phyloP scores from a whole-genome alignment of 2,329 filamentous ascomycete species.

The Botrytis sinoallii region DNA sequence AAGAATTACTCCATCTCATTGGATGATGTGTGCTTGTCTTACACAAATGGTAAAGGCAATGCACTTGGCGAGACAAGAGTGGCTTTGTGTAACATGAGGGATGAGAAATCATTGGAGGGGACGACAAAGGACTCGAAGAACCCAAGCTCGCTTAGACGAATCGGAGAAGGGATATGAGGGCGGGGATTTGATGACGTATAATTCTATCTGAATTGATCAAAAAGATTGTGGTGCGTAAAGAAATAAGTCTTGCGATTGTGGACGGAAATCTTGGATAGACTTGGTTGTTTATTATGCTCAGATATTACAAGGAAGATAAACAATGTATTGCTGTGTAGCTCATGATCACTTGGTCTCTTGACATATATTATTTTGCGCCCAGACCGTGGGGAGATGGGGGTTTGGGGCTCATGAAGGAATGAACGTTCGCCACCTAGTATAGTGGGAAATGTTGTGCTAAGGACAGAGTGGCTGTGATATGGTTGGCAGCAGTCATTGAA shows the following conservation, averaged over 20 bases:
- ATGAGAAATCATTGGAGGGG: background rate
- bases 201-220: background rate
- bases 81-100: background rate
- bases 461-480: constrained; percentile 9
- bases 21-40: background rate
- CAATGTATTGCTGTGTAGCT: background rate
- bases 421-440: constrained; percentile 9
- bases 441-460: background rate
- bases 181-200: constrained; percentile 12
- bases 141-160: background rate
- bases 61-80: background rate
- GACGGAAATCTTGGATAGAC: background rate
- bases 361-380: background rate
- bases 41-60: background rate
- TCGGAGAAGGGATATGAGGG: background rate
- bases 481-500: background rate
- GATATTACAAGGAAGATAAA: background rate
- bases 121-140: background rate
- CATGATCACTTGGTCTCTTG: constrained; percentile 16
- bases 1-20: background rate
- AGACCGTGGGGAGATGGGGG: background rate
- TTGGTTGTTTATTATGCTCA: background rate
- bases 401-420: background rate
- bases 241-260: background rate
- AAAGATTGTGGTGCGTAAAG: background rate